A percentile compares a stretch with the other conserved stretches of the same genome.
These are phyloP conservation scores for Solanum bulbocastanum DNA, from an alignment of 257 asterid genomes.

Conservation along the genomic window DNA sequence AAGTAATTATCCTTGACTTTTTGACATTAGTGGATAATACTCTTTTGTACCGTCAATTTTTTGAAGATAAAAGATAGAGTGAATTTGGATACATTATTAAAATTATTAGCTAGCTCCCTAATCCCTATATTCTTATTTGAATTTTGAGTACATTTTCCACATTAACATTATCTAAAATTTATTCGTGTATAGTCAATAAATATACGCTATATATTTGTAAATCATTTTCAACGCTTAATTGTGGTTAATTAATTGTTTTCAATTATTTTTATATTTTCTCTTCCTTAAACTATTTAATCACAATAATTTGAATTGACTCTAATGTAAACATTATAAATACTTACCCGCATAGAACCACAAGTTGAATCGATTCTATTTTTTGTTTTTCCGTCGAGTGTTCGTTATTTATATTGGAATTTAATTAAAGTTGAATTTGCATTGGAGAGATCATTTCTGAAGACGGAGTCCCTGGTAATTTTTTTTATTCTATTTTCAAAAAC, in stretches of 20 bases:
- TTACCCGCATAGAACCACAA: neutral
- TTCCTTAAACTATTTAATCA: neutral
- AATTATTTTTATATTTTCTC: neutral
- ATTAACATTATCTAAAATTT: neutral
- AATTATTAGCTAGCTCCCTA: neutral
- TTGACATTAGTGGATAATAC: neutral
- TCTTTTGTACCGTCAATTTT: neutral
- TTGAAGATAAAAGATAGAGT: neutral
- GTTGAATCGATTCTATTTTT: neutral
- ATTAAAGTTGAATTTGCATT: neutral
- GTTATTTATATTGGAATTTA: neutral
- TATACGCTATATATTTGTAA: neutral
- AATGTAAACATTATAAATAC: neutral
- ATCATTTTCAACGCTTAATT: neutral
- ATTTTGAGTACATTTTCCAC: neutral
- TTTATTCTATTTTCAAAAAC: neutral
- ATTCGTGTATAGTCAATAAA: neutral
- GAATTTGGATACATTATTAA: neutral
- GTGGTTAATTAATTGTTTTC: neutral
- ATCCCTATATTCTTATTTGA: neutral
- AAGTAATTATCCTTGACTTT: neutral
- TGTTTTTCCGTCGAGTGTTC: fast-evolving
- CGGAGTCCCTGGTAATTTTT: fast-evolving
- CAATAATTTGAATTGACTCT: neutral
- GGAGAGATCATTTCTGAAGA: fast-evolving